These are phyloP conservation scores for Ophiostoma novo-ulmi DNA, from an alignment of 2,329 filamentous ascomycete genomes.

Conservation along the genomic window DNA sequence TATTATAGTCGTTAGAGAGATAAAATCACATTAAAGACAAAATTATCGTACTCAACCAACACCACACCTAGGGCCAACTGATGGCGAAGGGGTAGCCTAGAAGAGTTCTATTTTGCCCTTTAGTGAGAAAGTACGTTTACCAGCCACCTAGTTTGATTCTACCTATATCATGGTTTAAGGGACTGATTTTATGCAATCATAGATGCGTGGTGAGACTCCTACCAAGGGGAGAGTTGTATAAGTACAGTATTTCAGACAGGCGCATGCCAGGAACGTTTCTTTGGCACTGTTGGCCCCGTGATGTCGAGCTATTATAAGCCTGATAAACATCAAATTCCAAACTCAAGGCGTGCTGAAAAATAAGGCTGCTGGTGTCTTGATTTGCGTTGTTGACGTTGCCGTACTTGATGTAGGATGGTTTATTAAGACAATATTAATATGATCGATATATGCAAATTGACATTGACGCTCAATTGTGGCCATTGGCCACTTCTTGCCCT, in stretches of 20 bases:
- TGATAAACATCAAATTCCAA: not conserved
- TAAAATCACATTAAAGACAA: not conserved
- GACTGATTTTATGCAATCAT: not conserved
- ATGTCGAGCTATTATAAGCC: not conserved
- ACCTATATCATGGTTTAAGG: not conserved
- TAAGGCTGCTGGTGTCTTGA: not conserved
- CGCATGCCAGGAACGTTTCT: not conserved
- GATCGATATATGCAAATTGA: not conserved
- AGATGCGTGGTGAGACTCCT: not conserved
- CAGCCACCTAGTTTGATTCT: not conserved
- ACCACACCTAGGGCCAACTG: conserved; percentile 1
- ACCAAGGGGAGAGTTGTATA: not conserved
- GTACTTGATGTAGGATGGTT: too few species aligned
- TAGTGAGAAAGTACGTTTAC: not conserved
- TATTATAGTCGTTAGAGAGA: not conserved
- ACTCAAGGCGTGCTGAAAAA: not conserved
- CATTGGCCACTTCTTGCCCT: not conserved
- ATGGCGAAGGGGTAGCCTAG: conserved; percentile 5
- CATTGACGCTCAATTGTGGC: not conserved
- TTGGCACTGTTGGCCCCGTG: not conserved
- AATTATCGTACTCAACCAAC: not conserved
- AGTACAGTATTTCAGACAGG: not conserved
- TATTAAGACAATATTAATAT: too few species aligned
- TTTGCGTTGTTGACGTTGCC: not conserved
- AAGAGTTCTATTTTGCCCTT: conserved; percentile 1